Conservation (phyloP, 140 eudicot genomes). For the Stevia rebaudiana region DNA sequence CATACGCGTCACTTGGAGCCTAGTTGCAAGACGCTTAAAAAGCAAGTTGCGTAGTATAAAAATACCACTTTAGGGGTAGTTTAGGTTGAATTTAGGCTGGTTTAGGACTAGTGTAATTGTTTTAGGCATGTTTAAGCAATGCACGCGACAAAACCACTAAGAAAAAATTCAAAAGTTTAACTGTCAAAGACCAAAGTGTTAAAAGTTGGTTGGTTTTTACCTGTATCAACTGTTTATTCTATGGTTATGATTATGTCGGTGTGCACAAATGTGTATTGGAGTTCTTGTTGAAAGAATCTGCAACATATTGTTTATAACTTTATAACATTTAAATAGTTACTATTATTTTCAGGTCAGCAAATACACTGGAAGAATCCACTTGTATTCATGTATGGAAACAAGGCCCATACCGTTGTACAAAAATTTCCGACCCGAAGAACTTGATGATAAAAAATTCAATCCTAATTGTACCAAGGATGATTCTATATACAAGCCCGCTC, state of each 20-base stretch:
- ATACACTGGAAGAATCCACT: slow-evolving; percentile 88
- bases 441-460: slow-evolving; percentile 29
- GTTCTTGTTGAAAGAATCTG: not conserved
- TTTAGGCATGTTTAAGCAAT: too few relatives aligned
- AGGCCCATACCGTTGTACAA: slow-evolving; percentile 70
- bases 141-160: not conserved
- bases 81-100: too few relatives aligned
- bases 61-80: too few relatives aligned
- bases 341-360: slow-evolving; percentile 63
- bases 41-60: too few relatives aligned
- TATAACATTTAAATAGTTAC: not conserved
- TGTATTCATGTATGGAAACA: slow-evolving; percentile 71
- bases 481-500: slow-evolving; percentile 43
- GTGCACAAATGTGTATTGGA: not conserved
- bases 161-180: not conserved
- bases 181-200: not conserved
- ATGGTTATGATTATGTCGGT: not conserved
- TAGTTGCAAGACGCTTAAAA: too few relatives aligned
- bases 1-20: too few relatives aligned
- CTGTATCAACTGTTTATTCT: not conserved
- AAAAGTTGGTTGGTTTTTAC: not conserved
- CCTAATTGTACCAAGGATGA: slow-evolving; percentile 30
- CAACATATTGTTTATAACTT: not conserved
- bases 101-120: too few relatives aligned
- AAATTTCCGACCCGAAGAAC: slow-evolving; percentile 76